Evolutionary conservation across 2,329 filamentous ascomycete species (phyloP).

Genomic region (Alternaria ventricosa): DNA sequence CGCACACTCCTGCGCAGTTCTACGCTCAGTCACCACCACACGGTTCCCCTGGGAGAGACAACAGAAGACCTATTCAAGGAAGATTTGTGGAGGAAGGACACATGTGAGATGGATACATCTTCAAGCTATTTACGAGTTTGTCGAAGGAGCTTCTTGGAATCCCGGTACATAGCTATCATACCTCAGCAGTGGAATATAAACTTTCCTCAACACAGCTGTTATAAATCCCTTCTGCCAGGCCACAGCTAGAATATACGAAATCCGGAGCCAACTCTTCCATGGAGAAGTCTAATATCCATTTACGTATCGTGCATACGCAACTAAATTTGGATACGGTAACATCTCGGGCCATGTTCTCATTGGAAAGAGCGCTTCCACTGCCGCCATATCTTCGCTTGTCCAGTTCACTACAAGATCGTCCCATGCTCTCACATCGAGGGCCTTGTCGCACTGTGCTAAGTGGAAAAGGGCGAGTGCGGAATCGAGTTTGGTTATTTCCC

Average conservation of each 20-base stretch:
- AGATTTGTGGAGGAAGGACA: slow-evolving; percentile 14
- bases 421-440: neutral
- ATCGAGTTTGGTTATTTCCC: neutral
- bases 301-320: neutral
- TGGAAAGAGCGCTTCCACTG: neutral
- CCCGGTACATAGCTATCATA: neutral
- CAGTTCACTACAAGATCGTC: neutral
- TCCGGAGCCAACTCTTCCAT: neutral
- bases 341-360: neutral
- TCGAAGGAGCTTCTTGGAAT: neutral
- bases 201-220: neutral
- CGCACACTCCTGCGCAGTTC: slow-evolving; percentile 44
- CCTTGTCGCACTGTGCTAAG: neutral
- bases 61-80: slow-evolving; percentile 7
- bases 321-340: neutral
- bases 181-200: neutral
- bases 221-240: neutral
- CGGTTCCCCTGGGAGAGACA: neutral
- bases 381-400: neutral
- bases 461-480: neutral
- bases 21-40: slow-evolving; percentile 37
- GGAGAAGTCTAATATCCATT: neutral
- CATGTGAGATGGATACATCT: neutral
- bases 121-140: neutral
- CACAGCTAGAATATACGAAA: neutral